phyloP scores from a whole-genome alignment of 306 rosid species.

The Heteromeles arbutifolia region DNA sequence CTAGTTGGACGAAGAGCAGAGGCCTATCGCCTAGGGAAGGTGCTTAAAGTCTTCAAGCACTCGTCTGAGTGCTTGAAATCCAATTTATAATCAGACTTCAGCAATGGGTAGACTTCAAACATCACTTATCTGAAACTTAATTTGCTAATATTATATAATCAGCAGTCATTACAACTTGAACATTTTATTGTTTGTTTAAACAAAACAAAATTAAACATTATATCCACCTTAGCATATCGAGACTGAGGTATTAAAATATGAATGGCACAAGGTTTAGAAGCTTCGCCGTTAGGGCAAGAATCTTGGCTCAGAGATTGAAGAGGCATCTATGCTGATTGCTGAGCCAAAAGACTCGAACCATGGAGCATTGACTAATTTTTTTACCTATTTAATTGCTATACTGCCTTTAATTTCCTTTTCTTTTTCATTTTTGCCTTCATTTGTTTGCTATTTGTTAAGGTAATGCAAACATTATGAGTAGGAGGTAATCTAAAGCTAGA shows the following conservation, averaged over 20 bases:
- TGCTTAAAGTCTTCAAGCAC: no score
- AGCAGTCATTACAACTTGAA: background rate
- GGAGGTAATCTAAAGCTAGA: background rate
- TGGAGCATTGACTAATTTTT: conserved; percentile 14
- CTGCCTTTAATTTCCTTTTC: background rate
- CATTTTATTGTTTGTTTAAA: background rate
- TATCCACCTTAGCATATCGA: background rate
- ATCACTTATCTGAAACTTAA: background rate
- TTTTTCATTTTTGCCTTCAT: background rate
- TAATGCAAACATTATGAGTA: background rate
- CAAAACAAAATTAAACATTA: background rate
- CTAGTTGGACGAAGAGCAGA: no score
- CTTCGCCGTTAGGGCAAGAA: conserved; percentile 36
- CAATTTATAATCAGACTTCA: no score
- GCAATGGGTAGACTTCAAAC: no score
- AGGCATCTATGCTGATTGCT: conserved; percentile 22
- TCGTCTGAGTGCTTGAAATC: no score
- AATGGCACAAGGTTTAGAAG: conserved; percentile 50
- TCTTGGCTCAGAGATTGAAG: conserved; percentile 24
- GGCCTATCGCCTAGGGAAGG: no score
- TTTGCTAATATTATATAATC: background rate
- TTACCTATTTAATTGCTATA: background rate
- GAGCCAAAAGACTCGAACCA: background rate
- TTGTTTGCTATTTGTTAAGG: background rate
- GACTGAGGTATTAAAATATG: background rate